Evolutionary conservation across 164 flowering plant species (phyloP).

Genomic region (Stephania yunnanensis): DNA sequence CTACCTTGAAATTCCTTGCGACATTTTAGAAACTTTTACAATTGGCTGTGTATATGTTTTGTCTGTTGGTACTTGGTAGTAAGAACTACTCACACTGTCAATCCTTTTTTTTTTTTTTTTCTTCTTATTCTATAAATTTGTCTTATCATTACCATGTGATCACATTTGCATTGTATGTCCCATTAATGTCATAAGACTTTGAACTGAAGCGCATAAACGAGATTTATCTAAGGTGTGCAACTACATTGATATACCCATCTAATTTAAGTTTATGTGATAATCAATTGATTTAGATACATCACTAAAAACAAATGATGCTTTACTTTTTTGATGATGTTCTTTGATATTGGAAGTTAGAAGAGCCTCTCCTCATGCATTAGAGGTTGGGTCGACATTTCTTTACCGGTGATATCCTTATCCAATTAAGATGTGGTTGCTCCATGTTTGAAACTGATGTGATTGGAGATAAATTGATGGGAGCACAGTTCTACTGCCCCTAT

Average conservation of each 20-base stretch:
- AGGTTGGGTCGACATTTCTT: neutral
- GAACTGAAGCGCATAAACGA: neutral
- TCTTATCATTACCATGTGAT: neutral
- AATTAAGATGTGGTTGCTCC: neutral
- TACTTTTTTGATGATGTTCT: neutral
- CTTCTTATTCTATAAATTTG: neutral
- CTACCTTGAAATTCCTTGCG: neutral
- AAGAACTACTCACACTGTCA: too few species aligned
- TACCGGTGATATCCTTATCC: neutral
- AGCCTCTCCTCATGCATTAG: neutral
- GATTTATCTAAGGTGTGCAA: neutral
- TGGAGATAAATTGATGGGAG: neutral
- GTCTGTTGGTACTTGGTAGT: too few species aligned
- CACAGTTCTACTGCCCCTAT: neutral
- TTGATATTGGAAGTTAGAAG: neutral
- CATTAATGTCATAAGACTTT: neutral
- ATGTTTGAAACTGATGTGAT: neutral
- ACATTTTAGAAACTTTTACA: neutral
- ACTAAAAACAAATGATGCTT: neutral
- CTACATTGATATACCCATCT: neutral
- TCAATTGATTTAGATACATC: neutral
- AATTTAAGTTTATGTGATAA: neutral
- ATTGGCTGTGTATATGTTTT: neutral
- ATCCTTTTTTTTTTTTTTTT: too few species aligned
- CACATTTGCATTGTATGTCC: neutral